Base-by-base conservation (phyloP, 176 grass and related monocot species). In the Miscanthus lutarioriparius region DNA sequence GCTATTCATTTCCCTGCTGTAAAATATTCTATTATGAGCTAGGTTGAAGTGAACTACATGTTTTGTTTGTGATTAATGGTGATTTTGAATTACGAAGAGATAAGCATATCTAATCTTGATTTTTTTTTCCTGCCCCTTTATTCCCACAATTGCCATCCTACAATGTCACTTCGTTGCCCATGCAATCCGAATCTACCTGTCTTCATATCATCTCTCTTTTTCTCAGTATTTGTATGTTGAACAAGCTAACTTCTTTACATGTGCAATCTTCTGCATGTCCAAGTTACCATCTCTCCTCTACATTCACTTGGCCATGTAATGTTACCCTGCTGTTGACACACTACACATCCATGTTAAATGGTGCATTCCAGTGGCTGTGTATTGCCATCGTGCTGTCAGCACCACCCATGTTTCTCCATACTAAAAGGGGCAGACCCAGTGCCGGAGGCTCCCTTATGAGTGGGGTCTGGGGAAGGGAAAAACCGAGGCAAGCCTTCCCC, bases 351-450 rank as follows among this genome's bases (percentile, higher is more conserved):
- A 47, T 78, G 75, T 68, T 45, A 70, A 17, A 26, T 72, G 53
- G 25, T 7, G 10, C 30, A 62, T 48, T 72, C 53, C 67, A 37
- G 26, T 26, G 4, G 61, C 78, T 47, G 47, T 79, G 67, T 47
- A 58, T 64, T 74, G n/a, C 27, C n/a, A 27, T 80, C 6, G 37
- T 86, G 27, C 15, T 39, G 22, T 49, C 56, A 80, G 67, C 14
- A 23, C 27, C 48, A 71, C 36, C 74, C 64, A 87, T 67, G 43
- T 70, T 67, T 82, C 63, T 47, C 43, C 38, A 49, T 28, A 39
- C 36, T 38, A n/a, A n/a, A n/a, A n/a, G n/a, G n/a, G n/a, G n/a
- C n/a, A n/a, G n/a, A n/a, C n/a, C n/a, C n/a, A n/a, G n/a, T n/a
- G n/a, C n/a, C n/a, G n/a, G n/a, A n/a, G n/a, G n/a, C n/a, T n/a